Evolutionary conservation across 2,329 filamentous ascomycete genomes (phyloP), one percentile per base, ranked within the genome.

Genomic region (Aspergillus persii): DNA sequence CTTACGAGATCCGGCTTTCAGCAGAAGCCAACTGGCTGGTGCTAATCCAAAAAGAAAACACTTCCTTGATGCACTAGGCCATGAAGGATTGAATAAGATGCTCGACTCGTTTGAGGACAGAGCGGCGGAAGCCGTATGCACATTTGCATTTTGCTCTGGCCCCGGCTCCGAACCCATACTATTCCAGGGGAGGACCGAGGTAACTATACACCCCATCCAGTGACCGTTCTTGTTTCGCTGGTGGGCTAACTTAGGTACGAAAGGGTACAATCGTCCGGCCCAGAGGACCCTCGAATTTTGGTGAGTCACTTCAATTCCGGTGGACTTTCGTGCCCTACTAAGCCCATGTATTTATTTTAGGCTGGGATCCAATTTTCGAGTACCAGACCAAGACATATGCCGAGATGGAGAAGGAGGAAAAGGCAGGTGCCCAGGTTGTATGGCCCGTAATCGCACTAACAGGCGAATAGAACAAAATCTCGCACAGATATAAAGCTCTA

Each of bases 361-460:
- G 94, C 50, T 99, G 95, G 95, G 95, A 99, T 75, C 87, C 95
- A 2, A 89, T 96, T 64, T 99, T 99, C 69, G 95, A 99, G 78
- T 94, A 96, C 67, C 84, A 96, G 64, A 93, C 93, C 47, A 81
- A 91, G 77, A 99, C 95, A 80, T 89, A 96, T 74, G 95, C 95
- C 30, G 95, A 99, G 80, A 99, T 99, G 95, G 89, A 92, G 54
- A 93, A 87, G 63, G 80, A 90, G 76, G 91, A 91, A 80, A 94
- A 96, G 90, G 92, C 93, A 81, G 53, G 53, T 6, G 12, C n/a
- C 29, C 48, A 59, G 18, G 47, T 7, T 30, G 30, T 23, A 23
- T 51, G 23, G 41, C 36, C n/a, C 29, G 7, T 18, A 18, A 39
- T 29, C 4, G n/a, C 39, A 49, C 66, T 70, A 59, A 73, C 66